Base-by-base conservation (phyloP, 2,329 filamentous ascomycete genomes). In the Lecanicillium sp. region DNA sequence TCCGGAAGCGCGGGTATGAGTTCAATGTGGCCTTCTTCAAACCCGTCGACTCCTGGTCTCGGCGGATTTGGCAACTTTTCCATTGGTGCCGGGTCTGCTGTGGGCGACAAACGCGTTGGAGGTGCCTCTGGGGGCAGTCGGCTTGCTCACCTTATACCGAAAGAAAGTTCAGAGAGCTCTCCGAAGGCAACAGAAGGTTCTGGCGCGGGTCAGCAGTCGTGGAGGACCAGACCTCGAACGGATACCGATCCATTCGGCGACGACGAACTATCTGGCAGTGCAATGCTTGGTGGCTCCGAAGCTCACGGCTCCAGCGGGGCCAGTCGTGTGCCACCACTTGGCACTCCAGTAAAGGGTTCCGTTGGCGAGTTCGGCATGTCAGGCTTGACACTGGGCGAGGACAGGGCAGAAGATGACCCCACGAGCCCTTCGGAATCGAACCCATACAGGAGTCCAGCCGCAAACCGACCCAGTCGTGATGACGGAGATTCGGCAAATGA, bases 401-500 rank as follows among this genome's bases (percentile, higher is more conserved):
- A 25, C 7, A 25, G 7, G 7, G 22, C 22, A 25, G 72, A 78
- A 39, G 64, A 59, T 31, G 85, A 87, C 42, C 83, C 85, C 1
- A 76, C 86, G 54, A 96, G 90, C 56, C 92, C 92, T 9, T 92
- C 89, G 0, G 86, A 94, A 53, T 96, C 92, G 3, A 98, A 98
- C 55, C 92, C 92, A 2, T 98, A 92, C 56, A 85, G 89, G 47
- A 96, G 90, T 57, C 92, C 92, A 3, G 78, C 84, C 7, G 84
- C 82, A 28, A 83, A 88, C 18, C 79, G 79, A 32, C 79, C 83
- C 41, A 72, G 75, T 14, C 76, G 85, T 34, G 75, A 77, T 13
- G 74, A 75, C 7, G 69, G 72, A 33, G 74, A 83, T 32, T 63
- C 67, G 5, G 68, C 71, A 34, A 53, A 58, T 25, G 64, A 68